phyloP scores from a whole-genome alignment of 148 eudicot species.

The Chenopodium album region DNA sequence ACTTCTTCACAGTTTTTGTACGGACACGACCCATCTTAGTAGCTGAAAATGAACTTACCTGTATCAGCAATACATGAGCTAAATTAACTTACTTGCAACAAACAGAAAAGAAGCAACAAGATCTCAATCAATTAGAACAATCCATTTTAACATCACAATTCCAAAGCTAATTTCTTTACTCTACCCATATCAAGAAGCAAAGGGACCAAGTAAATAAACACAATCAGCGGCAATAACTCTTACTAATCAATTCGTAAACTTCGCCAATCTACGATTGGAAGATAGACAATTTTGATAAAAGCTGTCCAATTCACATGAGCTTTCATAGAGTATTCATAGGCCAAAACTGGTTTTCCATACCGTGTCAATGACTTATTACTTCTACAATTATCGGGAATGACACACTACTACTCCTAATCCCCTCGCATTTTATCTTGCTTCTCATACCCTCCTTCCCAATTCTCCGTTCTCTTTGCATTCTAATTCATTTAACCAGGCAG shows the following conservation, averaged over 20 bases:
- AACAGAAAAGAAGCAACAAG: not conserved
- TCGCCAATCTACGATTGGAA: too few relatives aligned
- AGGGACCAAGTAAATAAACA: not conserved
- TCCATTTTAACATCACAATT: too few relatives aligned
- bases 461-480: not conserved
- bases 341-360: too few relatives aligned
- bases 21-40: constrained; percentile 45
- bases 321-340: too few relatives aligned
- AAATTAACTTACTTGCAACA: not conserved
- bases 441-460: not conserved
- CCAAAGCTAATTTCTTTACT: not conserved
- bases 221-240: not conserved
- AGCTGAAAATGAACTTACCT: constrained; percentile 1
- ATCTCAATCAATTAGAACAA: not conserved
- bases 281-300: not conserved
- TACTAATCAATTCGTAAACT: not conserved
- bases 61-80: not conserved
- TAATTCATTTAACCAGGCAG: too few relatives aligned
- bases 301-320: too few relatives aligned
- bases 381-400: not conserved
- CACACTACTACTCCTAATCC: not conserved
- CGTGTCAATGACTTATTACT: too few relatives aligned
- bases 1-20: constrained; percentile 46
- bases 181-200: not conserved
- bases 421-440: too few relatives aligned